Percentiles rank a stretch among this genome's conserved stretches.
Evolutionary conservation across 1,139 yeast species (phyloP).

Genomic region (Yamadazyma conglobata): DNA sequence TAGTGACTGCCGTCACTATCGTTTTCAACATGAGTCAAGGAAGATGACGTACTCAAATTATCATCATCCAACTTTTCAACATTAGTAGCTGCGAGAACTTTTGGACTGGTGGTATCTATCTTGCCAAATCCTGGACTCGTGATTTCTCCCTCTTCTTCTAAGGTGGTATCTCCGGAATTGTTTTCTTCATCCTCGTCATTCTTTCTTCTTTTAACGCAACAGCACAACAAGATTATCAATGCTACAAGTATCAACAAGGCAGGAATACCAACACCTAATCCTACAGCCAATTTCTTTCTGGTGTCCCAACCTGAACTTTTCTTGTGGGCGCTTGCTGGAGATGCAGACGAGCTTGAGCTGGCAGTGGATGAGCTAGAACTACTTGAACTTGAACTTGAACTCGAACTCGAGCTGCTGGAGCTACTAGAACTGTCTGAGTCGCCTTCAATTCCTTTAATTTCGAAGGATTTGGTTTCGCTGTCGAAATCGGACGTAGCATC

Average conservation of each 20-base stretch:
- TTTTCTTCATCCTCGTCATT: constrained; percentile 22
- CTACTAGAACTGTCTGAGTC: constrained; percentile 15
- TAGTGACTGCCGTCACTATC: constrained; percentile 18
- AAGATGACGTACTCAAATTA: constrained; percentile 30
- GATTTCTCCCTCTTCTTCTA: constrained; percentile 26
- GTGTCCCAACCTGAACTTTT: constrained; percentile 1
- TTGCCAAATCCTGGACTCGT: constrained; percentile 33
- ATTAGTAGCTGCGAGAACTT: constrained; percentile 47
- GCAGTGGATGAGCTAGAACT: constrained; percentile 22
- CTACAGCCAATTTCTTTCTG: constrained; percentile 59
- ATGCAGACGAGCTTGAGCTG: constrained; percentile 19
- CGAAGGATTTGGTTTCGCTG: constrained; percentile 42
- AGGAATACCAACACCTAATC: constrained; percentile 86
- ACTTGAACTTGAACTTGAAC: constrained; percentile 23
- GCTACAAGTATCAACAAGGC: constrained; percentile 46
- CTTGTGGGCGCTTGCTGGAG: constrained; percentile 12
- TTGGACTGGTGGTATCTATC: constrained; percentile 26
- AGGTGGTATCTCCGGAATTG: constrained; percentile 27
- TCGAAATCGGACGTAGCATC: constrained; percentile 44
- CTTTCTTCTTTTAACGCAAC: constrained; percentile 52
- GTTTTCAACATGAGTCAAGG: constrained; percentile 24
- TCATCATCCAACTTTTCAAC: constrained; percentile 47
- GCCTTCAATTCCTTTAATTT: constrained; percentile 53
- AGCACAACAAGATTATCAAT: constrained; percentile 51
- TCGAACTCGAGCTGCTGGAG: constrained; percentile 19